Evolutionary conservation across 805 yeast species (phyloP).

Genomic region (Myxozyma mucilagina): DNA sequence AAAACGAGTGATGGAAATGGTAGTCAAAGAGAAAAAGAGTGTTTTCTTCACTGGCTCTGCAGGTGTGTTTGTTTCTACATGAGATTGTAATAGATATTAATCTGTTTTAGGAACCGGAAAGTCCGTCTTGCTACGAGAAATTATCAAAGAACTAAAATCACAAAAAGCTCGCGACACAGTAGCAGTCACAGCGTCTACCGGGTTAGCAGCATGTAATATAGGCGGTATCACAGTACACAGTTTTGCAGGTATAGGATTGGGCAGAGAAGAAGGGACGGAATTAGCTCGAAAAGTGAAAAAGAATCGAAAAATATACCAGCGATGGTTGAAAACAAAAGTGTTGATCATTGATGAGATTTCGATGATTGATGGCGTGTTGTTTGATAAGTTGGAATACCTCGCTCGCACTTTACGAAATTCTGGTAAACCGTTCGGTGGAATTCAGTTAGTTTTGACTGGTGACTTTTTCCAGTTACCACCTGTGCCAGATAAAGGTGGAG

Average conservation of each 20-base stretch:
- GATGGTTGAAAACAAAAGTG: constrained; percentile 71
- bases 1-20: constrained; percentile 59
- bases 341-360: constrained; percentile 90
- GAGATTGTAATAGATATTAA: not conserved
- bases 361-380: constrained; percentile 80
- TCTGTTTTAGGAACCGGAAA: constrained; percentile 65
- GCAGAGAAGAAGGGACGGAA: constrained; percentile 51
- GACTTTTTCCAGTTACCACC: constrained; percentile 97
- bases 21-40: constrained; percentile 56
- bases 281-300: constrained; percentile 53
- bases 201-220: constrained; percentile 90
- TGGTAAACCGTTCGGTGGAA: constrained; percentile 83
- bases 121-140: constrained; percentile 73
- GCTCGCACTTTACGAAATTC: constrained; percentile 60
- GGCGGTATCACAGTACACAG: constrained; percentile 88
- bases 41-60: constrained; percentile 96
- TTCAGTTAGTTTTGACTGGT: constrained; percentile 87
- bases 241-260: constrained; percentile 84
- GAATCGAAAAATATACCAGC: constrained; percentile 46
- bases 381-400: constrained; percentile 70
- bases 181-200: constrained; percentile 94
- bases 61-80: constrained; percentile 47
- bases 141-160: constrained; percentile 55
- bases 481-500: constrained; percentile 50
- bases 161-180: constrained; percentile 51